phyloP scores from a whole-genome alignment of 75 land plant species.

The Azolla pinnata region DNA sequence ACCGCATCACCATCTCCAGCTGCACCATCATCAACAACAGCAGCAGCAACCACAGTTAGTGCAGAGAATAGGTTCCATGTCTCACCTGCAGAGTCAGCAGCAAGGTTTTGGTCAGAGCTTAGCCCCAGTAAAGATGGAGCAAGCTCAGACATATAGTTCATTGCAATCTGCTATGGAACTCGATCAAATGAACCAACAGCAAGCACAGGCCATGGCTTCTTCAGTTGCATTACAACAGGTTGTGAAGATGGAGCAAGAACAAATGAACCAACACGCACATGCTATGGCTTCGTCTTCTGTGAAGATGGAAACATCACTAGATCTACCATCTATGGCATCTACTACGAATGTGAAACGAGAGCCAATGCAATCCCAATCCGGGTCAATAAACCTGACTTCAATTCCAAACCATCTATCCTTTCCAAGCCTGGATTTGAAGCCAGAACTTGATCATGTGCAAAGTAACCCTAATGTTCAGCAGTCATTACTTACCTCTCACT shows the following conservation, averaged over 20 bases:
- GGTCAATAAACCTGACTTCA: neutral
- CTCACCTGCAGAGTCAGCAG: constrained; percentile 15
- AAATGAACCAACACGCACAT: constrained; percentile 6
- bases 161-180: too few relatives aligned
- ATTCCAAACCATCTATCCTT: neutral
- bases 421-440: neutral
- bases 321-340: neutral
- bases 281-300: constrained; percentile 9
- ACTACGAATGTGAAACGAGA: neutral
- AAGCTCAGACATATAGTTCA: too few relatives aligned
- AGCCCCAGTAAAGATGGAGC: constrained; percentile 52
- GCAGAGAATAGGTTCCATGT: constrained; percentile 1
- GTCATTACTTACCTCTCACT: neutral
- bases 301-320: constrained; percentile 14
- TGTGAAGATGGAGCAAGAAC: constrained; percentile 64
- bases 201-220: too few relatives aligned
- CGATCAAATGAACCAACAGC: too few relatives aligned
- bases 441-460: neutral
- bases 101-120: constrained; percentile 22
- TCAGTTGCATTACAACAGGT: too few relatives aligned
- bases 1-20: constrained; percentile 17
- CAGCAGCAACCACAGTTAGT: constrained; percentile 26
- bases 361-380: neutral
- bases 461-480: neutral
- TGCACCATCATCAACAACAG: constrained; percentile 33